Evolutionary conservation across 2,329 filamentous ascomycete genomes (phyloP).

Genomic region (Gaeumannomyces tritici): DNA sequence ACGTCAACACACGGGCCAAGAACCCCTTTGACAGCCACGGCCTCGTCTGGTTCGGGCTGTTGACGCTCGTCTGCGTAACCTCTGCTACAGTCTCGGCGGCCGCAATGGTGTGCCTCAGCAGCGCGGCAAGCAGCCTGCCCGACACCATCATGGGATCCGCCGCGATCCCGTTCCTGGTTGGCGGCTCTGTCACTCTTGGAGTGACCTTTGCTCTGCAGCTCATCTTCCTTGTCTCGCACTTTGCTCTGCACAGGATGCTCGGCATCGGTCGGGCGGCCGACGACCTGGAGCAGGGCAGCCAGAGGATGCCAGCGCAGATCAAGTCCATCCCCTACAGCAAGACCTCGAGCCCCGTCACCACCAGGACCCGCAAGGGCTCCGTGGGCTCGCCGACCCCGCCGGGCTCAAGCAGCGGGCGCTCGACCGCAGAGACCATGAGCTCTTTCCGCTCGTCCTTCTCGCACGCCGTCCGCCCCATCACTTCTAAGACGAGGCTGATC

Average conservation of each 20-base stretch:
- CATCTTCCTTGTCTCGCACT: constrained; percentile 36
- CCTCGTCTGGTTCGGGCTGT: constrained; percentile 25
- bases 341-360: constrained; percentile 23
- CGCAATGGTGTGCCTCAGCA: constrained; percentile 30
- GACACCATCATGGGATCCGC: constrained; percentile 20
- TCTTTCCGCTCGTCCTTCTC: constrained; percentile 40
- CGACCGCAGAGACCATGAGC: constrained; percentile 33
- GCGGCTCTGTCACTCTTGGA: constrained; percentile 32
- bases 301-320: constrained; percentile 24
- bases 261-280: neutral
- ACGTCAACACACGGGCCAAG: constrained; percentile 15
- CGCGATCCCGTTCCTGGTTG: constrained; percentile 28
- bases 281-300: constrained; percentile 18
- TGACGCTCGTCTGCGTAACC: constrained; percentile 30
- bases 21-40: constrained; percentile 8
- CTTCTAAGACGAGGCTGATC: constrained; percentile 46
- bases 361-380: constrained; percentile 20
- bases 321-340: constrained; percentile 44
- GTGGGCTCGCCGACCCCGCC: constrained; percentile 31
- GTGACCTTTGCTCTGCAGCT: constrained; percentile 36
- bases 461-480: constrained; percentile 41
- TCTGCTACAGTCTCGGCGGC: constrained; percentile 35
- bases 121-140: constrained; percentile 17
- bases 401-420: constrained; percentile 32
- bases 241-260: constrained; percentile 18